These are phyloP conservation scores for Tuber magnatum DNA, from an alignment of 495 filamentous ascomycete genomes.

Conservation along the genomic window DNA sequence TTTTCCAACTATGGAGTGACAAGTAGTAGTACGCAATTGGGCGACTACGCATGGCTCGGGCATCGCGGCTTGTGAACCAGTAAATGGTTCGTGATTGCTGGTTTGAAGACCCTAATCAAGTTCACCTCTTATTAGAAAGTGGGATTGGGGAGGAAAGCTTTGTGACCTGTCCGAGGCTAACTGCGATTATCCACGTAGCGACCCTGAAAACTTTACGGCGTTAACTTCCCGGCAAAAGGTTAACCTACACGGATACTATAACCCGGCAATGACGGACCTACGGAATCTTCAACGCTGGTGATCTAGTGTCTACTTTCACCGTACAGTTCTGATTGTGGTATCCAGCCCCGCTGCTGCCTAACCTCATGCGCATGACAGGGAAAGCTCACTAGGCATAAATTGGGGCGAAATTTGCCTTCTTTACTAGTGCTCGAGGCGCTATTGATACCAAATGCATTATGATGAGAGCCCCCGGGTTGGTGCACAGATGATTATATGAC, in stretches of 20 bases:
- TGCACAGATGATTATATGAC: not conserved
- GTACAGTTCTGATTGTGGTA: not conserved
- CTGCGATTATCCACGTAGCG: not conserved
- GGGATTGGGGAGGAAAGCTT: not conserved
- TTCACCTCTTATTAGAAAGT: not conserved
- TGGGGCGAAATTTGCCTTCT: not conserved
- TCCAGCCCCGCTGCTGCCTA: not conserved
- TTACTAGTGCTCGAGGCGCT: not conserved
- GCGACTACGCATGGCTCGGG: not conserved
- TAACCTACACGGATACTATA: not conserved
- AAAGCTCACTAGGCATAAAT: not conserved
- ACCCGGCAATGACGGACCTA: not conserved
- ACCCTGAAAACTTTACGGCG: not conserved
- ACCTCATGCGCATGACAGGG: not conserved
- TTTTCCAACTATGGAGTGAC: not conserved
- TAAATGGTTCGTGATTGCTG: not conserved
- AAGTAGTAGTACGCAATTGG: not conserved
- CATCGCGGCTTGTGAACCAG: not conserved
- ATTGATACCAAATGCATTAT: not conserved
- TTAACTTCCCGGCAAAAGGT: not conserved
- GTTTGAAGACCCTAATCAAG: not conserved
- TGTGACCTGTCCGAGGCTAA: not conserved
- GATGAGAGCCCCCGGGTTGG: not conserved
- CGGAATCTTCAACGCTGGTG: not conserved
- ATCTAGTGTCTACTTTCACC: not conserved